Conservation (phyloP, 768 basidiomycete species). For the Imleria badia region DNA sequence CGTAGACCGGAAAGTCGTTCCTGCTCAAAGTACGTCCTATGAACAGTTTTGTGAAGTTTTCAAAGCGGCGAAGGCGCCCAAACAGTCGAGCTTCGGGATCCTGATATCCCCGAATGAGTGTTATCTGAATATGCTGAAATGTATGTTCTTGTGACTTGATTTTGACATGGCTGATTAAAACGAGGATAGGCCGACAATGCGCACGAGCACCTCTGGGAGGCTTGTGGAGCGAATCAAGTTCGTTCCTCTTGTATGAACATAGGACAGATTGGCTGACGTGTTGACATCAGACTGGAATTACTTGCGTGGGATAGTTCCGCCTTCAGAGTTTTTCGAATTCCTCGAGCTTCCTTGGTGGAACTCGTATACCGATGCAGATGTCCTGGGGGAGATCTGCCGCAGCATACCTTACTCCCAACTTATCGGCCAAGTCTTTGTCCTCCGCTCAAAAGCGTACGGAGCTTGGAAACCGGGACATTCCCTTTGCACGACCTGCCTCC, state of each 20-base stretch:
- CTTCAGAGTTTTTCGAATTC: constrained; percentile 10
- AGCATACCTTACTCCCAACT: constrained; percentile 2
- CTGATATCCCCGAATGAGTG: too few species aligned
- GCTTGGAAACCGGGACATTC: too few species aligned
- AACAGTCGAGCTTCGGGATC: too few species aligned
- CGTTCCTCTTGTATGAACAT: not conserved
- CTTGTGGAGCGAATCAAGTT: constrained; percentile 16
- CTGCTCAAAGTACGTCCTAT: constrained; percentile 1
- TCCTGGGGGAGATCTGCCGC: constrained; percentile 6
- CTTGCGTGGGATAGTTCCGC: constrained; percentile 13
- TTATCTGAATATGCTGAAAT: not conserved
- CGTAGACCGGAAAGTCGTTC: constrained; percentile 10
- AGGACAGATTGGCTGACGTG: not conserved
- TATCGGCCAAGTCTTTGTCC: not conserved
- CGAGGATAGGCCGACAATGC: constrained; percentile 2
- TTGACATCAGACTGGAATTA: constrained; percentile 14
- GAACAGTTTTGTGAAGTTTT: constrained; percentile 13
- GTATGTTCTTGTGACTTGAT: constrained; percentile 1
- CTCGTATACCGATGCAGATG: not conserved
- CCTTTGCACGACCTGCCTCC: too few species aligned
- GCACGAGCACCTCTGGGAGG: not conserved
- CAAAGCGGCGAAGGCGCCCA: too few species aligned
- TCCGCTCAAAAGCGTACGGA: not conserved
- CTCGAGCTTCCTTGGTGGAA: constrained; percentile 19
- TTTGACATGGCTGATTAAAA: not conserved